These are phyloP conservation scores for Neurospora sp. DNA, from an alignment of 2,329 filamentous ascomycete genomes.

Conservation along the genomic window DNA sequence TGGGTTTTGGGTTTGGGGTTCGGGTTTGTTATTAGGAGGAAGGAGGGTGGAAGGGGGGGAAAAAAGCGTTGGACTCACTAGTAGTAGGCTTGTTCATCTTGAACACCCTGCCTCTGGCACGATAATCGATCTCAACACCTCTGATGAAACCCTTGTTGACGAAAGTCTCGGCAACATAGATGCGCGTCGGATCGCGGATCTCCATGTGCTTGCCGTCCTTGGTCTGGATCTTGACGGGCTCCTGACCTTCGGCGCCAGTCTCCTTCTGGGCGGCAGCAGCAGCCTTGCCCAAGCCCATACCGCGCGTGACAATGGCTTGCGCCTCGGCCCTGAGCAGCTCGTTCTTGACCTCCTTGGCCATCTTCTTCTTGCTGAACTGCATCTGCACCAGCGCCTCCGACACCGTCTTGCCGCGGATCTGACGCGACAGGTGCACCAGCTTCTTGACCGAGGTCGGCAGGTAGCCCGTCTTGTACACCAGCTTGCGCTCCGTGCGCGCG, in stretches of 20 bases:
- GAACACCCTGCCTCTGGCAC: slow-evolving; percentile 65
- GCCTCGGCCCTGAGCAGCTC: slow-evolving; percentile 77
- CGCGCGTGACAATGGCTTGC: slow-evolving; percentile 65
- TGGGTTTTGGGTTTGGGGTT: neutral
- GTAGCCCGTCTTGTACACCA: slow-evolving; percentile 52
- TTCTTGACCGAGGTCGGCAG: slow-evolving; percentile 90
- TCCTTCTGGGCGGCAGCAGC: slow-evolving; percentile 13
- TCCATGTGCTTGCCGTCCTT: slow-evolving; percentile 66
- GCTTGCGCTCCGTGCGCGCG: slow-evolving; percentile 49
- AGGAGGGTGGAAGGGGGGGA: neutral
- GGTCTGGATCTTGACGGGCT: slow-evolving; percentile 53
- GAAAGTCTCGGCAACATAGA: slow-evolving; percentile 92
- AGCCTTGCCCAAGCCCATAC: slow-evolving; percentile 63
- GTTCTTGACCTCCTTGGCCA: slow-evolving; percentile 66
- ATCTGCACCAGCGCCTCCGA: slow-evolving; percentile 93
- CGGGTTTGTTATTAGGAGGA: neutral
- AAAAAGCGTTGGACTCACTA: slow-evolving; percentile 42
- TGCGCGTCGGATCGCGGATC: slow-evolving; percentile 63
- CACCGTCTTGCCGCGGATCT: slow-evolving; percentile 88
- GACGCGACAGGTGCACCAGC: slow-evolving; percentile 71
- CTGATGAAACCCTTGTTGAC: slow-evolving; percentile 66
- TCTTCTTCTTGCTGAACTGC: slow-evolving; percentile 91
- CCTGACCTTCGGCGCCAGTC: neutral
- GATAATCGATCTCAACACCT: slow-evolving; percentile 51
- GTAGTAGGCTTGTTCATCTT: slow-evolving; percentile 63